Conservation (phyloP, 73 alveolate genomes). For the Tetrahymena malaccensis region DNA sequence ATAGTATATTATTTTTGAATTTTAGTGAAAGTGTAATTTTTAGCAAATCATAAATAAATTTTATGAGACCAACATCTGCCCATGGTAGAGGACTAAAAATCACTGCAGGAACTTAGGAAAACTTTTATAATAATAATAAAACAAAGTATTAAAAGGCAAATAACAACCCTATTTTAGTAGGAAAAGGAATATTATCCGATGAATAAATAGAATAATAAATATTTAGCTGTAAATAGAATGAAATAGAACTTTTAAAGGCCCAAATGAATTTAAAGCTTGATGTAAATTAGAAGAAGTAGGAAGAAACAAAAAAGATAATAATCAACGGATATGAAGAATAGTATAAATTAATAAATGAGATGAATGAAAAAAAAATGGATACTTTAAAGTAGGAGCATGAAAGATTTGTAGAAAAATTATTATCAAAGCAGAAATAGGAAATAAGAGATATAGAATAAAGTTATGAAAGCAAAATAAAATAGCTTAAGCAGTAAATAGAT, state of each 20-base stretch:
- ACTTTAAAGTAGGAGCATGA: background rate
- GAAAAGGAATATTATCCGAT: background rate
- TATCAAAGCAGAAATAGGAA: background rate
- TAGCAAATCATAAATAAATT: background rate
- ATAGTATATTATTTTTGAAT: background rate
- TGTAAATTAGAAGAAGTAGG: background rate
- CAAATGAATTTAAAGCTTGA: background rate
- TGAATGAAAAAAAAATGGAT: background rate
- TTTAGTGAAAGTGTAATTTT: background rate
- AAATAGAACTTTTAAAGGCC: background rate
- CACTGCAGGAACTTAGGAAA: background rate
- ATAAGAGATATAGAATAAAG: background rate
- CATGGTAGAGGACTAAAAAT: background rate
- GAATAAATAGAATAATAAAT: background rate
- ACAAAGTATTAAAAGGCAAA: background rate
- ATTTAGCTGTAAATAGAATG: background rate
- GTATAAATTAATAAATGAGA: background rate
- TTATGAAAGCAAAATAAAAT: background rate
- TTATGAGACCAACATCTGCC: background rate
- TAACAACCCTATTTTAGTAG: background rate
- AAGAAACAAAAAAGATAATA: background rate
- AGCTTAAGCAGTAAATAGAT: background rate
- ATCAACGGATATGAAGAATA: background rate
- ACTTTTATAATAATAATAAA: background rate
- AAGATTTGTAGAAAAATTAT: background rate